Evolutionary conservation across 1,284 basidiomycete species (phyloP), one percentile per base, ranked within the genome.

Genomic region (Kwoniella shivajii): DNA sequence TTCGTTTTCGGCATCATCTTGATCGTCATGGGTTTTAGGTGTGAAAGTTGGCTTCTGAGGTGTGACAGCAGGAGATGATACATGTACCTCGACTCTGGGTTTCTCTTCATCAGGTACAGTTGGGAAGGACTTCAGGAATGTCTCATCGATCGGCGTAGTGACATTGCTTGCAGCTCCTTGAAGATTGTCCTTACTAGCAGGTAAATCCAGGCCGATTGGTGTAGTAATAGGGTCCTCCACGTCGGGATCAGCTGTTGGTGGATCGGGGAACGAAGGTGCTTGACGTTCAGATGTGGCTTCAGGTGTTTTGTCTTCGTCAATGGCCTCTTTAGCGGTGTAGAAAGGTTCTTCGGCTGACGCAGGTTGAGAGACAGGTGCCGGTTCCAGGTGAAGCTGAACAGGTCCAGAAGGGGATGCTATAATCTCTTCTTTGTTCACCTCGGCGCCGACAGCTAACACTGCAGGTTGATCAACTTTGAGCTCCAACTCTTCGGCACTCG

Each of bases 21-120:
- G 11, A 33, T 26, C 31, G 18, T 22, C 27, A n/a, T 39, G 37
- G 10, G 14, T 18, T 39, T 39, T n/a, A 39, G 37, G 37, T 18
- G 41, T 7, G 43, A 18, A 24, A 13, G 43, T 30, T 13, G 16
- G 27, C 34, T 66, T 60, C 29, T 39, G 30, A 16, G 68, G 67
- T 2, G 67, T 66, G 2, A 51, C 42, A 14, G 55, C 54, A 6
- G 71, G 67, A 3, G 65, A 64, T 9, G 67, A 66, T 29, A 75
- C 67, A 50, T 75, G 73, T 2, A 76, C 72, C 24, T 71, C 61
- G 13, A 76, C 72, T 26, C 73, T 62, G 0, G 72, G 72, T 53
- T 72, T 70, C 43, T 68, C 65, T 47, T 74, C 73, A 52, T 74
- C 71, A 7, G 75, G 75, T 2, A 76, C 75, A 20, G 63, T 64